phyloP scores from a whole-genome alignment of 2,329 filamentous ascomycete species.

The Diaporthe vexans region DNA sequence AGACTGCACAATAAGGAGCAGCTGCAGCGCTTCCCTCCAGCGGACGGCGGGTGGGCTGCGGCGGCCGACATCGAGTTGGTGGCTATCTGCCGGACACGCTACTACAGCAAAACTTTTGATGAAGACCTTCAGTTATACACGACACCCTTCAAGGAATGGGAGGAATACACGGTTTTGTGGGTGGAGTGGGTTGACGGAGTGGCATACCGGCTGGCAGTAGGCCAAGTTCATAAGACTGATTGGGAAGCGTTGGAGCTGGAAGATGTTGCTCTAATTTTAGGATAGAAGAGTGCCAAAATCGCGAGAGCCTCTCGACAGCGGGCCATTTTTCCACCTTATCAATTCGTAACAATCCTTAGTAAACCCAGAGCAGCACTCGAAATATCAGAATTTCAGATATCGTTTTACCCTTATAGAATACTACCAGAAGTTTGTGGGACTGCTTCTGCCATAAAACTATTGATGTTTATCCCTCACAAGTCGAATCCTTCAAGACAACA shows the following conservation, averaged over 20 bases:
- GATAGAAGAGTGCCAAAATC: background rate
- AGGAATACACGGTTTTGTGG: background rate
- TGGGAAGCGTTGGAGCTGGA: constrained; percentile 2
- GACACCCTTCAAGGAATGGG: background rate
- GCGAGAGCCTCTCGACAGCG: background rate
- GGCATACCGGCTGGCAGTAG: background rate
- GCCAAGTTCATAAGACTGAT: background rate
- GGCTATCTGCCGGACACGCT: background rate
- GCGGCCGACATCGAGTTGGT: background rate
- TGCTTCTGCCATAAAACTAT: background rate
- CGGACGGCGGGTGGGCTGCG: background rate
- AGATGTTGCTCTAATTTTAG: background rate
- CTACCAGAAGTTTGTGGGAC: background rate
- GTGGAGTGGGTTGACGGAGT: background rate
- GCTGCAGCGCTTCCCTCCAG: background rate
- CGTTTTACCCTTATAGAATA: too few species aligned
- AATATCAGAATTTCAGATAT: background rate
- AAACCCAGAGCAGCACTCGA: background rate
- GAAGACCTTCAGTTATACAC: too few species aligned
- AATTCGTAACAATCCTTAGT: background rate
- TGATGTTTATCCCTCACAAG: background rate
- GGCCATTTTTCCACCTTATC: background rate
- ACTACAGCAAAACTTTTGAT: constrained; percentile 1
- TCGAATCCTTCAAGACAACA: background rate
- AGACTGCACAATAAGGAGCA: background rate